Evolutionary conservation across 768 basidiomycete species (phyloP).

Genomic region (Sarcodon aspratus): DNA sequence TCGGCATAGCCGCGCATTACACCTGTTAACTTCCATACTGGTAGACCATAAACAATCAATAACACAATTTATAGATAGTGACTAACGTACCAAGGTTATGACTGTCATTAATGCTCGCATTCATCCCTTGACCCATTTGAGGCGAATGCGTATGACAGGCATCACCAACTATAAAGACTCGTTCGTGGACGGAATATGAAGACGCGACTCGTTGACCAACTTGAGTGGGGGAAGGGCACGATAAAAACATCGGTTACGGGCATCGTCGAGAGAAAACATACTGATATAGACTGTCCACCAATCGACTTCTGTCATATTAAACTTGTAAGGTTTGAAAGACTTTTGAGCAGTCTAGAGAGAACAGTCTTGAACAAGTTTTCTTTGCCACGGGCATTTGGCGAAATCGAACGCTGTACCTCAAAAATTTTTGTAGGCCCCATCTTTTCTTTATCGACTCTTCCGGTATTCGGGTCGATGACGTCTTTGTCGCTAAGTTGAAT

Average conservation of each 20-base stretch:
- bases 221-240: slow-evolving; percentile 6
- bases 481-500: slow-evolving; percentile 34
- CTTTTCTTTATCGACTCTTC: slow-evolving; percentile 27
- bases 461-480: slow-evolving; percentile 21
- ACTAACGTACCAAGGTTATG: slow-evolving; percentile 32
- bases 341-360: slow-evolving; percentile 24
- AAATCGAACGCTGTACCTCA: slow-evolving; percentile 11
- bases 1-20: slow-evolving; percentile 38
- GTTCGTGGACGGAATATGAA: slow-evolving; percentile 31
- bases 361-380: too few relatives aligned
- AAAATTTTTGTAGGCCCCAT: slow-evolving; percentile 29
- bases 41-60: neutral
- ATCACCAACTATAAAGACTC: slow-evolving; percentile 47
- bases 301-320: slow-evolving; percentile 19
- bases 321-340: slow-evolving; percentile 28
- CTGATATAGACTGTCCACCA: slow-evolving; percentile 45
- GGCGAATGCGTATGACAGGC: slow-evolving; percentile 37
- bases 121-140: slow-evolving; percentile 40
- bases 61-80: neutral
- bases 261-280: slow-evolving; percentile 10
- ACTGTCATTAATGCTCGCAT: slow-evolving; percentile 41
- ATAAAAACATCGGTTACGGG: neutral
- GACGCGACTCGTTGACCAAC: slow-evolving; percentile 48
- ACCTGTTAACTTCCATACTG: slow-evolving; percentile 40
- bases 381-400: neutral